A percentile compares a stretch with the other conserved stretches of the same genome.
Evolutionary conservation across 2,329 filamentous ascomycete species (phyloP).

Genomic region (Trichoderma sp.): DNA sequence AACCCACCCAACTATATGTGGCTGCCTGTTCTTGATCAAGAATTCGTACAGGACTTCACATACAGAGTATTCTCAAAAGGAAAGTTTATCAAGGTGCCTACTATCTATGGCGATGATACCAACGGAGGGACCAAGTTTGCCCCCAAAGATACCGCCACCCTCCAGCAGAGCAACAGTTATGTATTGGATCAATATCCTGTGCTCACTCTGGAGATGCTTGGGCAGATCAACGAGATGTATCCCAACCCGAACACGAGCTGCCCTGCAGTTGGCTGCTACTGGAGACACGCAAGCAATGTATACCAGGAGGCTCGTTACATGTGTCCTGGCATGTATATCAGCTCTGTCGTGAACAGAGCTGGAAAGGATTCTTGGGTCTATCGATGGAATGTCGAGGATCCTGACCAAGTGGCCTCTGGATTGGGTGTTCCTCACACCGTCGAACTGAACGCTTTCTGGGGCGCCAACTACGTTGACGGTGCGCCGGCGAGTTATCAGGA

Average conservation of each 20-base stretch:
- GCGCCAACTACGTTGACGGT: constrained; percentile 54
- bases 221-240: constrained; percentile 38
- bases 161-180: constrained; percentile 36
- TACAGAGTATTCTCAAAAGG: constrained; percentile 51
- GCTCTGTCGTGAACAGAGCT: constrained; percentile 32
- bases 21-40: constrained; percentile 55
- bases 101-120: constrained; percentile 47
- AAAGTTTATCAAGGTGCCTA: constrained; percentile 55
- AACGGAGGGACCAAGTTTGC: constrained; percentile 43
- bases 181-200: constrained; percentile 39
- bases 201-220: constrained; percentile 35
- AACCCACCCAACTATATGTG: constrained; percentile 53
- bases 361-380: constrained; percentile 63
- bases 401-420: constrained; percentile 51
- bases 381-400: constrained; percentile 67
- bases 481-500: constrained; percentile 58
- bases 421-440: constrained; percentile 67
- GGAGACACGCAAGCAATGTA: constrained; percentile 40
- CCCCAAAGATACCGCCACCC: constrained; percentile 35
- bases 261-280: constrained; percentile 37
- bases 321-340: constrained; percentile 38
- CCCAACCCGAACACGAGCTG: constrained; percentile 39
- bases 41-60: constrained; percentile 52
- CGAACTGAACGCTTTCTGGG: constrained; percentile 69
- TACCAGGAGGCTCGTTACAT: constrained; percentile 41